Percentiles rank a stretch among this genome's conserved stretches.
Evolutionary conservation across 768 basidiomycete genomes (phyloP).

Genomic region (Amanita inopinata): DNA sequence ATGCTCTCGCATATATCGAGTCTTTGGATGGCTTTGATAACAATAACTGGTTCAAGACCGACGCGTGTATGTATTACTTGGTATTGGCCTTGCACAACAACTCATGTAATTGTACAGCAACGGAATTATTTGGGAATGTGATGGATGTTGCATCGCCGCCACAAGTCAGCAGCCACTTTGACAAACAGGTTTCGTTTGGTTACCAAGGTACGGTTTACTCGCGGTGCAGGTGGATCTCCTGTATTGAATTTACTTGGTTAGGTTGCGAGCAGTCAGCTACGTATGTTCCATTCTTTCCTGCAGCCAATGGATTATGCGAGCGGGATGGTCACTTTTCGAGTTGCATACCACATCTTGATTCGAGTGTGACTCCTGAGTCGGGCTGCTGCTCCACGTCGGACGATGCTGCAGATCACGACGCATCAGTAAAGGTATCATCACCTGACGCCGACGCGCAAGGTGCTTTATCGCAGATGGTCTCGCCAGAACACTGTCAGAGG

Average conservation of each 20-base stretch:
- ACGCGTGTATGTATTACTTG: background rate
- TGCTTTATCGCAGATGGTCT: background rate
- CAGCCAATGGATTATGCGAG: background rate
- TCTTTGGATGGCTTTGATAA: background rate
- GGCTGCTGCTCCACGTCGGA: background rate
- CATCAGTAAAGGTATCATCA: background rate
- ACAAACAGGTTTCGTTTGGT: background rate
- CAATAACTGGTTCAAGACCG: constrained; percentile 1
- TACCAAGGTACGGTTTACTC: constrained; percentile 5
- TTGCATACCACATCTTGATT: background rate
- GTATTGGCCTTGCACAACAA: background rate
- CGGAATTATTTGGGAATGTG: background rate
- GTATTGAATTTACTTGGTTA: no score
- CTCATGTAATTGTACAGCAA: background rate
- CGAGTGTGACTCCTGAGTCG: background rate
- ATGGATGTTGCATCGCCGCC: background rate
- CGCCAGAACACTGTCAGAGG: background rate
- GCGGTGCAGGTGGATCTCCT: no score
- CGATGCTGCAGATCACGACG: background rate
- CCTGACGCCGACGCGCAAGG: background rate
- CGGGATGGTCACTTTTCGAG: background rate
- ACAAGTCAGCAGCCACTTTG: background rate
- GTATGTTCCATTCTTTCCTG: background rate
- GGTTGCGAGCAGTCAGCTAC: background rate
- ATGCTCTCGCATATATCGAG: background rate